phyloP scores from a whole-genome alignment of 495 filamentous ascomycete genomes.

The Aspergillus cavernicola region DNA sequence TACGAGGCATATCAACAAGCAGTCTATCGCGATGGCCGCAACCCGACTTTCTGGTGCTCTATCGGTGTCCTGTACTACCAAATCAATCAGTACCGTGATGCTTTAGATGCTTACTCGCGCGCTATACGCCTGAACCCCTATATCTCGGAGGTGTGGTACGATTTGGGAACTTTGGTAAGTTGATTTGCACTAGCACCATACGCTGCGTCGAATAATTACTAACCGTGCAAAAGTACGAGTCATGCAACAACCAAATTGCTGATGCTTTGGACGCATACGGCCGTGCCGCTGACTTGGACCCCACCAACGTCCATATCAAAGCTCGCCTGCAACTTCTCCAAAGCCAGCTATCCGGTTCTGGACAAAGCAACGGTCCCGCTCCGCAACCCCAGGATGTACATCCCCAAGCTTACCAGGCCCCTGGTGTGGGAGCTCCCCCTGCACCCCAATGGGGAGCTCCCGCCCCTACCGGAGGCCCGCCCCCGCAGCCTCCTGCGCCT shows the following conservation, averaged over 20 bases:
- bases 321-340: conserved; percentile 82
- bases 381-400: conserved; percentile 82
- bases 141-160: conserved; percentile 99
- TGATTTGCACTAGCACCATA: not conserved
- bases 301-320: conserved; percentile 92
- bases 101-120: conserved; percentile 95
- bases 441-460: conserved; percentile 84
- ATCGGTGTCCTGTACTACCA: conserved; percentile 99
- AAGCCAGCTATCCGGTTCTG: conserved; percentile 69
- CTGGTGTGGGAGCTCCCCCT: conserved; percentile 65
- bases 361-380: conserved; percentile 62
- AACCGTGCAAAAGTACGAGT: conserved; percentile 65
- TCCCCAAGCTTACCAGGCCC: conserved; percentile 75
- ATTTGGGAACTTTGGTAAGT: conserved; percentile 91
- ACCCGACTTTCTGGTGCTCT: conserved; percentile 99
- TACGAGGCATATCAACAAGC: conserved; percentile 99
- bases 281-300: conserved; percentile 90
- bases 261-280: conserved; percentile 96
- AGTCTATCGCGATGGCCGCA: conserved; percentile 95
- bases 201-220: conserved; percentile 3
- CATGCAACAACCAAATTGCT: conserved; percentile 96
- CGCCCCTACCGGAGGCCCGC: conserved; percentile 58
- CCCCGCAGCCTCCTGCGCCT: conserved; percentile 60
- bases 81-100: conserved; percentile 99
- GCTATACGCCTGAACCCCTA: conserved; percentile 97